Conservation (phyloP, 1,284 basidiomycete genomes). For the Puccinia sorghi region DNA sequence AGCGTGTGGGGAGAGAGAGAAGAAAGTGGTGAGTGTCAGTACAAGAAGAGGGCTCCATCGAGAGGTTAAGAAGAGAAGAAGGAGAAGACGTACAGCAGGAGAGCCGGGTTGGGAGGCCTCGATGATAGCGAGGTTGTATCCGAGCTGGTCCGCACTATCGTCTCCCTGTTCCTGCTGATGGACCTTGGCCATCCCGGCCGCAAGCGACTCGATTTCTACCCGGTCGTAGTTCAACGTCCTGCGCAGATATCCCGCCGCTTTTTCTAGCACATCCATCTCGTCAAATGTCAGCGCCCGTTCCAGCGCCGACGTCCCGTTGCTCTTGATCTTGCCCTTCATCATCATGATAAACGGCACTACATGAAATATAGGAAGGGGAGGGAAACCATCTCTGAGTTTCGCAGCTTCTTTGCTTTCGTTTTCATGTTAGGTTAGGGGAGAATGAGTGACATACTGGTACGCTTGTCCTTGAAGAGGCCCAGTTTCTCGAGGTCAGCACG, state of each 20-base stretch:
- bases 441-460: constrained; percentile 62
- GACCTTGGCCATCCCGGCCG: constrained; percentile 64
- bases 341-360: constrained; percentile 48
- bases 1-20: neutral
- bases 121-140: constrained; percentile 70
- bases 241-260: constrained; percentile 68
- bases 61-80: neutral
- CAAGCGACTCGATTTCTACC: constrained; percentile 69
- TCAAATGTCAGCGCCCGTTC: constrained; percentile 36
- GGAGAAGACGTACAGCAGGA: constrained; percentile 61
- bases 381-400: too few relatives aligned
- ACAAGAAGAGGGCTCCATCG: neutral
- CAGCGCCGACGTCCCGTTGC: constrained; percentile 69
- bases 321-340: constrained; percentile 60
- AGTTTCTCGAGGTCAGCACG: constrained; percentile 69
- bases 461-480: constrained; percentile 94
- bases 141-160: constrained; percentile 63
- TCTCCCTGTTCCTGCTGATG: constrained; percentile 57
- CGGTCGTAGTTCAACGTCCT: constrained; percentile 75
- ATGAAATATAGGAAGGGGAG: neutral
- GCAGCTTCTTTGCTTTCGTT: too few relatives aligned
- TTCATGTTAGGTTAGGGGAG: neutral
- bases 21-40: neutral
- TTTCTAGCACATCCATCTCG: constrained; percentile 21
- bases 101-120: constrained; percentile 83